These are phyloP conservation scores for Camelina sativa DNA, from an alignment of 345 rosid species.

Conservation along the genomic window DNA sequence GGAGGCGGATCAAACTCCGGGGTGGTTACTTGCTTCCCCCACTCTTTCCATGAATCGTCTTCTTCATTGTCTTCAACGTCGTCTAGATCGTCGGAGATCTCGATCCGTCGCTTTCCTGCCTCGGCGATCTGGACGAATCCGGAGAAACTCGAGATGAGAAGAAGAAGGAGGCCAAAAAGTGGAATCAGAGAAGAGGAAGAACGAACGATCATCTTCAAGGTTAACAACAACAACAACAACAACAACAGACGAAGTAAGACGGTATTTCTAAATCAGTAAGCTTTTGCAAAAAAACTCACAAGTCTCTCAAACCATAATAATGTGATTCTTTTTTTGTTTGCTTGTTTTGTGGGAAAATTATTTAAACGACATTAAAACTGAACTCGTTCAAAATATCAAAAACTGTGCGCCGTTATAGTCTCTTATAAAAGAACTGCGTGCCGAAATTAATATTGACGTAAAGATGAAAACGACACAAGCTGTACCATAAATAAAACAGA, in stretches of 20 bases:
- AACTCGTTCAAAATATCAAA: background rate
- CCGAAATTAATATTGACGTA: background rate
- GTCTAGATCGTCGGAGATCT: slow-evolving; percentile 83
- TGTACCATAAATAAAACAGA: background rate
- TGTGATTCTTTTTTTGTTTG: background rate
- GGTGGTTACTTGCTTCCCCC: slow-evolving; percentile 64
- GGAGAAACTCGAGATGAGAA: slow-evolving; percentile 29
- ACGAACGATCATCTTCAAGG: slow-evolving; percentile 29
- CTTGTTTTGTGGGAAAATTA: background rate
- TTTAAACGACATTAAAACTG: slow-evolving; percentile 27
- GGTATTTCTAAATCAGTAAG: slow-evolving; percentile 23
- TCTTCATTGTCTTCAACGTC: slow-evolving; percentile 89
- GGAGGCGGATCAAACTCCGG: slow-evolving; percentile 69
- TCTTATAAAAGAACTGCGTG: background rate
- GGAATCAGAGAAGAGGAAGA: slow-evolving; percentile 4
- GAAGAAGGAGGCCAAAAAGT: slow-evolving; percentile 37
- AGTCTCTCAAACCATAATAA: background rate
- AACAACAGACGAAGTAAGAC: background rate
- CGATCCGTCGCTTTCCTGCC: slow-evolving; percentile 66
- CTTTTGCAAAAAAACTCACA: background rate
- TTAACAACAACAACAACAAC: background rate
- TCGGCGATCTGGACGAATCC: slow-evolving; percentile 45
- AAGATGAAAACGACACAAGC: background rate
- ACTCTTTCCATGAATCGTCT: slow-evolving; percentile 89
- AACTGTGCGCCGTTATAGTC: background rate